Conservation (phyloP, 2,329 filamentous ascomycete genomes). For the Sordariomycetes sp. region DNA sequence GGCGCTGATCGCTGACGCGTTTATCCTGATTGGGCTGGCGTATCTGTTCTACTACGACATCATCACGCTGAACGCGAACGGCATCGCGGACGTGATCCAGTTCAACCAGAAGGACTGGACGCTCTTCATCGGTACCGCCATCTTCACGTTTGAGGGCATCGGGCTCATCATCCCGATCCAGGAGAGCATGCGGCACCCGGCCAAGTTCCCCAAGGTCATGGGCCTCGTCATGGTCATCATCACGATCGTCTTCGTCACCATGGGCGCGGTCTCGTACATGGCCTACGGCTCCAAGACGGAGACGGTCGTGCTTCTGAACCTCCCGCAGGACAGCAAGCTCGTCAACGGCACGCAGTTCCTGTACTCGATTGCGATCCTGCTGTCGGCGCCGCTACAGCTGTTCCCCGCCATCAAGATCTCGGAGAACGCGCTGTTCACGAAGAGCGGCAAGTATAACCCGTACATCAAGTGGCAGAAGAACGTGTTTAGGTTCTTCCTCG, state of each 20-base stretch:
- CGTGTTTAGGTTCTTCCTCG: conserved; percentile 84
- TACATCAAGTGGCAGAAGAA: conserved; percentile 99
- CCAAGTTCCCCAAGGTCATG: conserved; percentile 82
- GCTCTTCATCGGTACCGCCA: conserved; percentile 94
- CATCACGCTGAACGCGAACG: conserved; percentile 62
- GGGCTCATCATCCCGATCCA: conserved; percentile 97
- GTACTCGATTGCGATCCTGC: conserved; percentile 92
- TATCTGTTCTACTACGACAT: conserved; percentile 97
- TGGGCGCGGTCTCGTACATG: conserved; percentile 88
- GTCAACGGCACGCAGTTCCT: conserved; percentile 95
- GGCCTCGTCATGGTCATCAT: conserved; percentile 91
- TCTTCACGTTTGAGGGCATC: conserved; percentile 97
- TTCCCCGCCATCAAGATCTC: conserved; percentile 97
- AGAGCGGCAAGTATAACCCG: conserved; percentile 93
- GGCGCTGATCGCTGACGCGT: conserved; percentile 82
- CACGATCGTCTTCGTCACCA: conserved; percentile 76
- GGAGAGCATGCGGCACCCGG: conserved; percentile 84
- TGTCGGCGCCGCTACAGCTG: conserved; percentile 90
- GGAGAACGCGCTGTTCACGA: conserved; percentile 85
- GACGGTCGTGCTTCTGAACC: conserved; percentile 89
- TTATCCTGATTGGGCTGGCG: conserved; percentile 82
- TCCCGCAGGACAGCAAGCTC: conserved; percentile 88
- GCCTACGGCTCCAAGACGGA: conserved; percentile 92
- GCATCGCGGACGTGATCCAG: conserved; percentile 71
- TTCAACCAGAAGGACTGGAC: conserved; percentile 94